These are phyloP conservation scores for Penicillium turbatum DNA, from an alignment of 495 filamentous ascomycete species.

Conservation along the genomic window DNA sequence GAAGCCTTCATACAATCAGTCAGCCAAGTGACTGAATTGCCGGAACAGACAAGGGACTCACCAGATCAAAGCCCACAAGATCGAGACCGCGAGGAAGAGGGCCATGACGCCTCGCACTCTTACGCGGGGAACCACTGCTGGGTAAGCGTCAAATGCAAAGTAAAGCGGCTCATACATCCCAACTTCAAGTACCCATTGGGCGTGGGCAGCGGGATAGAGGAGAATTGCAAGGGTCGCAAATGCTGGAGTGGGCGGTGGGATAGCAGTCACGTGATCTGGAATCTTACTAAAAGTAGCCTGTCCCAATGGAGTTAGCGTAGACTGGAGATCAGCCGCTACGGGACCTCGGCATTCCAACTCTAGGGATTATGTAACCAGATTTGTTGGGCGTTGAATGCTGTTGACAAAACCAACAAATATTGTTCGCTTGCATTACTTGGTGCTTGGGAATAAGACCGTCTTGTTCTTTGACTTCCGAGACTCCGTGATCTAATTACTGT, in stretches of 20 bases:
- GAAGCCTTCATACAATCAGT: conserved; percentile 53
- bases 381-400: conserved; percentile 6
- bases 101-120: conserved; percentile 50
- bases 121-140: conserved; percentile 44
- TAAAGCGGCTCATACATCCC: conserved; percentile 50
- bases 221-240: conserved; percentile 4
- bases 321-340: conserved; percentile 21
- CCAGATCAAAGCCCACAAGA: conserved; percentile 51
- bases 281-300: neutral
- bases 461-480: neutral
- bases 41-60: conserved; percentile 22
- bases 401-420: conserved; percentile 7
- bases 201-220: conserved; percentile 24
- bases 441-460: neutral
- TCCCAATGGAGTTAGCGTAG: conserved; percentile 8
- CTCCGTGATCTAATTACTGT: neutral
- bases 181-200: conserved; percentile 39
- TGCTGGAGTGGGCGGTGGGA: conserved; percentile 9
- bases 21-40: neutral
- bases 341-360: conserved; percentile 3
- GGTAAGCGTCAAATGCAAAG: conserved; percentile 47
- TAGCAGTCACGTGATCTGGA: neutral
- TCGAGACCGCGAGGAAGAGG: conserved; percentile 47
- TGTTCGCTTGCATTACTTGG: neutral
- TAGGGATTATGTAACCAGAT: neutral